Conservation (phyloP, 2,329 filamentous ascomycete genomes). For the Akanthomyces uredinophilus region DNA sequence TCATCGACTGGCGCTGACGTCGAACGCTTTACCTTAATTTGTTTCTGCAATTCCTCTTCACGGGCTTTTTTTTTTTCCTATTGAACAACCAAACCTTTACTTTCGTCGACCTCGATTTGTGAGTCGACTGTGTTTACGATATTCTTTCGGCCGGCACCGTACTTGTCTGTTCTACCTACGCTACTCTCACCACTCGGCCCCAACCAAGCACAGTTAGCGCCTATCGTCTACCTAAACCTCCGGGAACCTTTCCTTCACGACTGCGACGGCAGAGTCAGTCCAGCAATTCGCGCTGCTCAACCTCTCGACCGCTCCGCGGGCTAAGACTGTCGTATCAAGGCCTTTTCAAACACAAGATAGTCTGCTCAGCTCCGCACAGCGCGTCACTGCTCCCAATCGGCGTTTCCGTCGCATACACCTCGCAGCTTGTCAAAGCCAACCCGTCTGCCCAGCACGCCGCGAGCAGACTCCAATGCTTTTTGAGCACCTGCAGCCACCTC, state of each 20-base stretch:
- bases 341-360: not conserved
- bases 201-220: not conserved
- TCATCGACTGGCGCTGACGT: constrained; percentile 10
- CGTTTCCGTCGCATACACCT: not conserved
- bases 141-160: not conserved
- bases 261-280: not conserved
- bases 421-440: not conserved
- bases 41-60: not conserved
- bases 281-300: constrained; percentile 2
- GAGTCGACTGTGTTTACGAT: not conserved
- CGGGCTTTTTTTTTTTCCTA: not conserved
- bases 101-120: not conserved
- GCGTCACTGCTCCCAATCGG: not conserved
- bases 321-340: not conserved
- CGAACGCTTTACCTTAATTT: not conserved
- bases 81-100: not conserved
- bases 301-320: not conserved
- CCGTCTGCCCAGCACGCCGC: not conserved
- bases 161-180: not conserved
- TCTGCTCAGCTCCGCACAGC: not conserved
- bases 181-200: not conserved
- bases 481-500: not conserved
- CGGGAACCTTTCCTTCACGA: not conserved
- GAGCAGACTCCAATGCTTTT: not conserved
- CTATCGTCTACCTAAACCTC: not conserved